A percentile compares a stretch with the other conserved stretches of the same genome.
These are phyloP conservation scores for Aspergillus sp. DNA, from an alignment of 2,329 filamentous ascomycete genomes.

Conservation along the genomic window DNA sequence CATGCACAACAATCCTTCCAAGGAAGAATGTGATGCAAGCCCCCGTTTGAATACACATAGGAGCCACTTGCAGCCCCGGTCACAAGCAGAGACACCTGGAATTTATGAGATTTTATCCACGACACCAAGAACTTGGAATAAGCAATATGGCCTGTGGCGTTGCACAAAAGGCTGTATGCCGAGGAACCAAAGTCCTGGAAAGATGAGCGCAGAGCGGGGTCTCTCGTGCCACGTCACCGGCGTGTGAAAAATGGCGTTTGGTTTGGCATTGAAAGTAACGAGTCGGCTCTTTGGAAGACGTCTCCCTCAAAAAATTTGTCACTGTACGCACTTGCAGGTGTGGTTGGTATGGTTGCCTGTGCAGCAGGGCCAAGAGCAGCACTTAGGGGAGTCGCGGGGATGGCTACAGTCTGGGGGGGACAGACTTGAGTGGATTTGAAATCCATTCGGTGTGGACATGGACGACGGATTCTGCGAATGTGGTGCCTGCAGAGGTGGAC, in stretches of 20 bases:
- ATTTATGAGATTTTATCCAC: too few relatives aligned
- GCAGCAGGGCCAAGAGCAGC: constrained; percentile 85
- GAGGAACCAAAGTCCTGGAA: neutral
- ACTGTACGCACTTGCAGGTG: constrained; percentile 44
- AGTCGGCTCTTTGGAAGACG: constrained; percentile 46
- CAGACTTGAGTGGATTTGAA: constrained; percentile 22
- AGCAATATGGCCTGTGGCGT: neutral
- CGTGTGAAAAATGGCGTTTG: constrained; percentile 39
- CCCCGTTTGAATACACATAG: too few relatives aligned
- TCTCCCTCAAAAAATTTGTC: constrained; percentile 47
- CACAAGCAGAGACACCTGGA: too few relatives aligned
- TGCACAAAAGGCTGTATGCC: neutral
- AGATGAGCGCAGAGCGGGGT: neutral
- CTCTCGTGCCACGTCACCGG: constrained; percentile 19
- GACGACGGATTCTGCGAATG: constrained; percentile 27
- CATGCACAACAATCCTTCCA: too few relatives aligned
- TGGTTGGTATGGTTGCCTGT: constrained; percentile 77
- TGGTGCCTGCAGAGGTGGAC: constrained; percentile 29
- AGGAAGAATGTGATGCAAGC: too few relatives aligned
- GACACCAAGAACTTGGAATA: too few relatives aligned
- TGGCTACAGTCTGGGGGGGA: constrained; percentile 50
- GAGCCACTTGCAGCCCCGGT: too few relatives aligned
- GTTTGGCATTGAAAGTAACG: constrained; percentile 40
- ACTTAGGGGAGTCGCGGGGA: constrained; percentile 84
- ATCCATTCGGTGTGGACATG: constrained; percentile 20